phyloP scores from a whole-genome alignment of 2,329 filamentous ascomycete species.

The Penicillium sp. region DNA sequence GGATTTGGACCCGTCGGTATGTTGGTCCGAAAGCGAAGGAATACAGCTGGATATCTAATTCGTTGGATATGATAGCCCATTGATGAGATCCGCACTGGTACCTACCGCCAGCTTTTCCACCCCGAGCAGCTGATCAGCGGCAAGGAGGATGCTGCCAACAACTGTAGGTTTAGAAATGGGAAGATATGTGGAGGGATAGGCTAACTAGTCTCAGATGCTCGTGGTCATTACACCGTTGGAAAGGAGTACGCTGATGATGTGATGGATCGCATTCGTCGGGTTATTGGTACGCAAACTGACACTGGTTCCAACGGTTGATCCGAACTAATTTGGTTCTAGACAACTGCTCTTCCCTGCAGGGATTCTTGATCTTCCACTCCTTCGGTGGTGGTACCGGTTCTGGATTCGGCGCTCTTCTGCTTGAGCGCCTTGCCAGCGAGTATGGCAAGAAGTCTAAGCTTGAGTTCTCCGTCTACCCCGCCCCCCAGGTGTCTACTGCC shows the following conservation, averaged over 20 bases:
- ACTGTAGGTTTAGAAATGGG: constrained; percentile 48
- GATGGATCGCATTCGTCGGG: constrained; percentile 64
- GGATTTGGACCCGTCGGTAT: constrained; percentile 63
- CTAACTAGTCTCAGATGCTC: constrained; percentile 53
- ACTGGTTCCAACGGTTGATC: constrained; percentile 12
- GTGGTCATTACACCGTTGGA: constrained; percentile 68
- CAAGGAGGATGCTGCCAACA: constrained; percentile 70
- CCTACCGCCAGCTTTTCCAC: constrained; percentile 65
- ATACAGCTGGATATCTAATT: not conserved
- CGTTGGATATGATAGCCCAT: constrained; percentile 50
- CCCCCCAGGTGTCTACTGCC: constrained; percentile 64
- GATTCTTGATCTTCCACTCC: constrained; percentile 69
- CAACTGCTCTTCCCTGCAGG: constrained; percentile 66
- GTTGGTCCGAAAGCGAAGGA: not conserved
- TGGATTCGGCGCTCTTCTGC: constrained; percentile 64
- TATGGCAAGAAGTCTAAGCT: constrained; percentile 70
- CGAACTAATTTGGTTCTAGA: constrained; percentile 43
- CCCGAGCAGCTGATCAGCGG: constrained; percentile 66
- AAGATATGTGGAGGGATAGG: not conserved
- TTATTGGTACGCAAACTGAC: constrained; percentile 54
- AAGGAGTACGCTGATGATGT: constrained; percentile 66
- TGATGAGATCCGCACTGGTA: constrained; percentile 65
- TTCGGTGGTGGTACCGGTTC: constrained; percentile 69
- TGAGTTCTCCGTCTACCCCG: constrained; percentile 66
- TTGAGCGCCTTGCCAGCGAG: constrained; percentile 64